Base-by-base conservation (phyloP, 176 grass and related monocot species). In the Paspalum notatum region DNA sequence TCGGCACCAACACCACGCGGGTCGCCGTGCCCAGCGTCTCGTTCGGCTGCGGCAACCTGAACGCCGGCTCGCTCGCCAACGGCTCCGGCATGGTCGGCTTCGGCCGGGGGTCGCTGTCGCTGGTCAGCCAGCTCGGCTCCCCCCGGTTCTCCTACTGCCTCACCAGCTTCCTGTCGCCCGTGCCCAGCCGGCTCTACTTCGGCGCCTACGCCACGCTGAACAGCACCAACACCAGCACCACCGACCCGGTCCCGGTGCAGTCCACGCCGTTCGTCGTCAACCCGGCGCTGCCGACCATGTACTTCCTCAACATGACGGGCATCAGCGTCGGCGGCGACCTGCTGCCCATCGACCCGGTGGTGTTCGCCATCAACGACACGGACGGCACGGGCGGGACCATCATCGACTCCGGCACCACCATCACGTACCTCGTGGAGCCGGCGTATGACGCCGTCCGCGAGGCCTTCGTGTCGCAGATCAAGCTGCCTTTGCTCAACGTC, bases 41-140 rank as follows among this genome's bases (percentile, higher is more conserved):
- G 10, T 94, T 92, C 81, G 94, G 94, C 2, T 97, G 94, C 66
- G 91, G 91, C 0, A 88, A 47, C 18, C 58, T 91, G 5, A 97
- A 97, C 81, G 54, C 88, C 2, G 91, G 94, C 9, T 72, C 64
- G 22, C 84, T 97, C 44, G 79, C 68, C 75, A 94, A 97, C 37
- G 70, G 86, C 49, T 94, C 94, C 12, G 91, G 94, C 72, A 94
- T 94, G 89, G 89, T 94, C n/a, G 94, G 94, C 6, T 89, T 97
- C 66, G 94, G 91, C 21, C 85, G 87, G 4, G 91, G 91, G 0
- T 20, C 89, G 7, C 73, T 94, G 59, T 97, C 91, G 14, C 82
- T 97, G 67, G 74, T 89, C 0, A 90, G 83, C 74, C 94, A 97
- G 68, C 46, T 97, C 8, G 63, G 71, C 13, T 42, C 41, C 1